Percentiles rank a stretch among this genome's conserved stretches.
Conservation (phyloP, 164 flowering plant species). For the Chimonanthus salicifolius region DNA sequence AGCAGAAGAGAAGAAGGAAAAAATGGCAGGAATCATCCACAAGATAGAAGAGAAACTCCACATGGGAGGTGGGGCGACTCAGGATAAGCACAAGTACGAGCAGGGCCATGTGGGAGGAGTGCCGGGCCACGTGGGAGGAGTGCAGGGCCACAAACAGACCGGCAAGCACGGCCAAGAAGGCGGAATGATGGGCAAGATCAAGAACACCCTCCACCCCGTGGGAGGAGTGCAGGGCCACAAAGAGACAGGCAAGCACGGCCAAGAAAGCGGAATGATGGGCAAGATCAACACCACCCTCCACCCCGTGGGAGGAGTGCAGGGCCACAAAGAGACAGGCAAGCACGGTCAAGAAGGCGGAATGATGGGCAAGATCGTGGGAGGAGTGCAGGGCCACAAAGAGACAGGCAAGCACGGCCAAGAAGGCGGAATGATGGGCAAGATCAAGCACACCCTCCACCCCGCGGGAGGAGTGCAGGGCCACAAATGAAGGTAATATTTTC, state of each 20-base stretch:
- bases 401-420: conserved; percentile 10
- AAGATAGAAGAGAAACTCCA: conserved; percentile 56
- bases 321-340: conserved; percentile 10
- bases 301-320: conserved; percentile 10
- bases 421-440: conserved; percentile 30
- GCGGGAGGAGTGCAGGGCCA: background rate
- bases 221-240: too few species aligned
- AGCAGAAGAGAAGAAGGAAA: background rate
- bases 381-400: conserved; percentile 13
- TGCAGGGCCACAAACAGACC: too few species aligned
- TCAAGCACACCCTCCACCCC: conserved; percentile 29
- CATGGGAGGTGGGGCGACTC: conserved; percentile 30
- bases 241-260: too few species aligned
- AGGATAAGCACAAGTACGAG: conserved; percentile 16
- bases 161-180: too few species aligned
- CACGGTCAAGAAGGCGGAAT: conserved; percentile 22
- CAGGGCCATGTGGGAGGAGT: conserved; percentile 7
- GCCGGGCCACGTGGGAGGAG: background rate
- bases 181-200: background rate
- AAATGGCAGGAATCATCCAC: conserved; percentile 53
- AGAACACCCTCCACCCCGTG: conserved; percentile 26
- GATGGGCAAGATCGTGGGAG: conserved; percentile 18
- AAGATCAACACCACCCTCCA: too few species aligned
- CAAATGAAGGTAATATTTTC: background rate
- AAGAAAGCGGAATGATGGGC: too few species aligned